A percentile compares a stretch with the other conserved stretches of the same genome.
Conservation (phyloP, 2,329 filamentous ascomycete genomes). For the Penicillium psychrosexuale region DNA sequence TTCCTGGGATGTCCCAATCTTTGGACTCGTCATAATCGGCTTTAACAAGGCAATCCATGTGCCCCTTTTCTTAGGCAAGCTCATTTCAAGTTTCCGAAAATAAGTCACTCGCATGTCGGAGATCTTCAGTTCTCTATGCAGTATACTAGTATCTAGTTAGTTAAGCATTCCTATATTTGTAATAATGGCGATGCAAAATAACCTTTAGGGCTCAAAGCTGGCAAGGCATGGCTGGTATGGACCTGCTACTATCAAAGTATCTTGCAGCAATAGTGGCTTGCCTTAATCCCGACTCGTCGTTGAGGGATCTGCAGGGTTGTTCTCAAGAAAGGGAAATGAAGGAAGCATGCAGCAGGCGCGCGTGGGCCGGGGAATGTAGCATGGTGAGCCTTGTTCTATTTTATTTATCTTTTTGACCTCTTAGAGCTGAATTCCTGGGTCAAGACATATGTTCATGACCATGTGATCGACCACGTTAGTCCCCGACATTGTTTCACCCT, state of each 20-base stretch:
- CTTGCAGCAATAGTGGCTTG: neutral
- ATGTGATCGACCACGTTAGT: slow-evolving; percentile 27
- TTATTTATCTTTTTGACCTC: neutral
- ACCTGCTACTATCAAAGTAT: neutral
- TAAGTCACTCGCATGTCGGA: slow-evolving; percentile 5
- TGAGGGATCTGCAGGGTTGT: slow-evolving; percentile 3
- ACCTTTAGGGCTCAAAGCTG: slow-evolving; percentile 6
- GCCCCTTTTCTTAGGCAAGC: slow-evolving; percentile 4
- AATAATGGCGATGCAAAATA: slow-evolving; percentile 13
- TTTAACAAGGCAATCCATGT: slow-evolving; percentile 11
- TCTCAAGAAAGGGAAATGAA: slow-evolving; percentile 10
- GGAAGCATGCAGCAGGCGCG: slow-evolving; percentile 8
- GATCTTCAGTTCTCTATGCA: slow-evolving; percentile 5
- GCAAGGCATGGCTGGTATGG: slow-evolving; percentile 18
- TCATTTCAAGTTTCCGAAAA: slow-evolving; percentile 13
- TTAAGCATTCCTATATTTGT: slow-evolving; percentile 13
- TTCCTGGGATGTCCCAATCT: neutral
- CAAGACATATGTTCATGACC: slow-evolving; percentile 9
- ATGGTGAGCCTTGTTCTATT: neutral
- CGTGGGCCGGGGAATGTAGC: slow-evolving; percentile 15
- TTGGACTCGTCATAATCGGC: slow-evolving; percentile 17
- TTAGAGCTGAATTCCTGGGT: slow-evolving; percentile 1
- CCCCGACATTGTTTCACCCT: slow-evolving; percentile 22
- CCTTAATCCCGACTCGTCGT: neutral
- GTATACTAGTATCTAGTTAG: neutral